Evolutionary conservation across 2,329 filamentous ascomycete genomes (phyloP).

Genomic region (Aspergillus sojae): DNA sequence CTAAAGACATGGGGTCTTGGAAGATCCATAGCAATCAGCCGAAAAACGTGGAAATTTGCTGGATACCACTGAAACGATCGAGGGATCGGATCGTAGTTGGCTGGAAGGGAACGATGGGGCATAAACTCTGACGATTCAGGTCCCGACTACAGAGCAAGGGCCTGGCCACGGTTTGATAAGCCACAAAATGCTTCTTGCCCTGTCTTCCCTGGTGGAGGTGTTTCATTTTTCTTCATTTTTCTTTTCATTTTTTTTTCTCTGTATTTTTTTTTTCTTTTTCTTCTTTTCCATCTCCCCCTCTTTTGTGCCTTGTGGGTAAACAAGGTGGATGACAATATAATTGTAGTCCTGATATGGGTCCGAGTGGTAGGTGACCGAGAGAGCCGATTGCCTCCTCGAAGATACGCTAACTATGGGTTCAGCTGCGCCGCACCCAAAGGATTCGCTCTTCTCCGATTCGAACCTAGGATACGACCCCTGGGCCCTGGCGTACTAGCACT

Average conservation of each 20-base stretch:
- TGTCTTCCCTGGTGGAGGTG: not conserved
- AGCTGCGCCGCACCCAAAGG: constrained; percentile 6
- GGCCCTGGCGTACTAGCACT: not conserved
- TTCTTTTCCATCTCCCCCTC: not conserved
- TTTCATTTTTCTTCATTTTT: not conserved
- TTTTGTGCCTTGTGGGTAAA: not conserved
- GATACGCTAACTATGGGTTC: constrained; percentile 4
- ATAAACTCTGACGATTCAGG: constrained; percentile 9
- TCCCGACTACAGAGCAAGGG: not conserved
- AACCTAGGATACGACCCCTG: not conserved
- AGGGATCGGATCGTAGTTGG: constrained; percentile 15
- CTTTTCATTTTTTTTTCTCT: not conserved
- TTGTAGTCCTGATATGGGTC: not conserved
- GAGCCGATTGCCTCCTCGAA: not conserved
- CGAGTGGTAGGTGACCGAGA: not conserved
- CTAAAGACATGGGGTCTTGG: not conserved
- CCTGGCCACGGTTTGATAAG: not conserved
- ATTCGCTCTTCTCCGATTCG: constrained; percentile 7
- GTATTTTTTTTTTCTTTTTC: not conserved
- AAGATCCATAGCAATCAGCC: constrained; percentile 3
- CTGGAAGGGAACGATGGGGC: constrained; percentile 17
- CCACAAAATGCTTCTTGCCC: not conserved
- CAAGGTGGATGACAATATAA: not conserved
- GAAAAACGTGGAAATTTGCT: constrained; percentile 4
- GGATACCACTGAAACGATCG: constrained; percentile 3